Evolutionary conservation across 306 rosid genomes (phyloP).

Genomic region (Crataegus laevigata): DNA sequence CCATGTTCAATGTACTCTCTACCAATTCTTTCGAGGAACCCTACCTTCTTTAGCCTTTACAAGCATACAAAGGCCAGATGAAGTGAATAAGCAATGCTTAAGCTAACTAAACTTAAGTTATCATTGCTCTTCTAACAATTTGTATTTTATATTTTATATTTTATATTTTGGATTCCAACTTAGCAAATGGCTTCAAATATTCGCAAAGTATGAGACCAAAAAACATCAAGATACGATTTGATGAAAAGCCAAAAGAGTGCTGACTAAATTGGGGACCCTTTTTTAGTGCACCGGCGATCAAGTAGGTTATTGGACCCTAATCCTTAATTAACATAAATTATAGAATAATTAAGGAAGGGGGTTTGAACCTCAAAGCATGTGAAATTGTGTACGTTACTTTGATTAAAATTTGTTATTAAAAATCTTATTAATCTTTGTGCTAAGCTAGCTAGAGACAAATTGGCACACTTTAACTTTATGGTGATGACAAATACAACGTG

Average conservation of each 20-base stretch:
- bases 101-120: neutral
- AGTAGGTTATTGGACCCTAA: neutral
- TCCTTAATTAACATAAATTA: neutral
- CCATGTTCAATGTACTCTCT: neutral
- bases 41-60: neutral
- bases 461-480: neutral
- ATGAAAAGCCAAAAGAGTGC: neutral
- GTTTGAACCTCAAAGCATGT: slow-evolving; percentile 11
- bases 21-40: slow-evolving; percentile 1
- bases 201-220: neutral
- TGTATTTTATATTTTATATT: neutral
- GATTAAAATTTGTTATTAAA: neutral
- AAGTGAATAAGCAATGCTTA: neutral
- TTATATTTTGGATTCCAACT: neutral
- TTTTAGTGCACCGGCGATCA: slow-evolving; percentile 18
- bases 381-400: neutral
- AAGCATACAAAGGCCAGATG: neutral
- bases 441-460: slow-evolving; percentile 4
- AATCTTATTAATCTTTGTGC: neutral
- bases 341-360: neutral
- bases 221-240: neutral
- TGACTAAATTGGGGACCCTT: slow-evolving; percentile 25
- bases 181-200: neutral
- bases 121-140: neutral
- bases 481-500: slow-evolving; percentile 9